Evolutionary conservation across 352 stramenopile genomes (phyloP).

Genomic region (Hyaloperonospora brassicae): DNA sequence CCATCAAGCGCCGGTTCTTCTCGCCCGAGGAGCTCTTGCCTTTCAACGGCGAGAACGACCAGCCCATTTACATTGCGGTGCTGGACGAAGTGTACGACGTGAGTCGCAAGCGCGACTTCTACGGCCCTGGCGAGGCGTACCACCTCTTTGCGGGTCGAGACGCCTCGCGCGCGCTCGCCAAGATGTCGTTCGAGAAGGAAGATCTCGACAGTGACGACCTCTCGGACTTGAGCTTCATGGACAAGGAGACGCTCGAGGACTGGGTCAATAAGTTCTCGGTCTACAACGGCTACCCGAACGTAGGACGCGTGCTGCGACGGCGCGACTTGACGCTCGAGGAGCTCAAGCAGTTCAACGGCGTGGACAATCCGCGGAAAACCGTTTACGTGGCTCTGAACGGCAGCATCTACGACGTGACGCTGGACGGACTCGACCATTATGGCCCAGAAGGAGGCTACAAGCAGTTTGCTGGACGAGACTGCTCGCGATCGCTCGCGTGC

Average conservation of each 20-base stretch:
- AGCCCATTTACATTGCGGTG: constrained; percentile 94
- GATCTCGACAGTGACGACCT: constrained; percentile 85
- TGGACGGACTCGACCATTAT: constrained; percentile 92
- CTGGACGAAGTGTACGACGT: constrained; percentile 96
- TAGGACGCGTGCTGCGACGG: constrained; percentile 84
- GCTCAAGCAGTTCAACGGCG: constrained; percentile 78
- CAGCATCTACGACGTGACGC: constrained; percentile 96
- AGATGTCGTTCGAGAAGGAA: constrained; percentile 93
- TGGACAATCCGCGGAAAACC: constrained; percentile 77
- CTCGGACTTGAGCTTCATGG: constrained; percentile 73
- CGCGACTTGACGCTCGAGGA: constrained; percentile 73
- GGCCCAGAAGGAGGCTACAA: constrained; percentile 90
- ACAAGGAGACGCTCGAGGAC: constrained; percentile 82
- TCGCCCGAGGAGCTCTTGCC: constrained; percentile 84
- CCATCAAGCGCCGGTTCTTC: constrained; percentile 83
- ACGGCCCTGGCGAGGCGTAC: constrained; percentile 93
- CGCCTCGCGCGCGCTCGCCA: constrained; percentile 89
- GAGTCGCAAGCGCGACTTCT: constrained; percentile 91
- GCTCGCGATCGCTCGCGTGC: constrained; percentile 89
- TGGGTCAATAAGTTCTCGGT: constrained; percentile 95
- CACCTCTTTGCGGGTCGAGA: constrained; percentile 94
- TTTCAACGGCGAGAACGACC: constrained; percentile 89
- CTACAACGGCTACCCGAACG: constrained; percentile 93
- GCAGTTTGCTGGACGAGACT: constrained; percentile 93
- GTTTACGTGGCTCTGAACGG: constrained; percentile 92